Base-by-base conservation (phyloP, 139 green algal species). In the Nannochloris sp. region DNA sequence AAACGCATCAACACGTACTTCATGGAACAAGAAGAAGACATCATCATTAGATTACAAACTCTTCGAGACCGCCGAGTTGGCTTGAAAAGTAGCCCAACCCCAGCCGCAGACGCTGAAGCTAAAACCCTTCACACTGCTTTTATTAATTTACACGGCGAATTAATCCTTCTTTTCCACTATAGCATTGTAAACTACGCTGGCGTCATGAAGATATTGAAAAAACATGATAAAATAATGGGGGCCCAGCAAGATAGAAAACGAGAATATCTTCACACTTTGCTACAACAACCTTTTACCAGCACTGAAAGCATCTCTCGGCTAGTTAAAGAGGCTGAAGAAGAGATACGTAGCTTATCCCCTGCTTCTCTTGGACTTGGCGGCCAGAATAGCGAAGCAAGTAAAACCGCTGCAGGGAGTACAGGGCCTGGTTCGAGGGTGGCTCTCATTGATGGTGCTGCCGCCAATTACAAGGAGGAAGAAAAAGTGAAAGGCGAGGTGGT, bases 141-240 rank as follows among this genome's bases (percentile, higher is more conserved):
- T 33, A 57, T 72, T 3, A 54, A 74, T 51, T 66, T 76, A 42
- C 65, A 76, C 32, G 73, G 80, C 10, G 74, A 85, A 58, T 65
- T 87, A 53, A 71, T 95, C 30, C 71, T 95, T 64, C 66, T 89
- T 60, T 68, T 95, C 60, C 85, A 95, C 76, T 93, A 84, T 83
- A 71, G 44, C 37, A 61, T 89, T 53, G 71, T 93, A 24, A 91
- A 91, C 60, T 91, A 89, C 55, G 73, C 78, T 3, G 87, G 77
- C 0, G 67, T 95, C 12, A 74, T 86, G n/a, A 95, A 95, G 73
- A 95, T 95, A 61, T 68, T 95, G 30, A 95, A 95, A 63, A 95
- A 95, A 72, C 87, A 95, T 59, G 72, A 87, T 60, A 93, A 93
- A 75, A 72, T 79, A 25, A 80, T 84, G 2, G 83, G 85, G 15